Evolutionary conservation across 257 asterid species (phyloP), one percentile per base, ranked within the genome.

Genomic region (Solanum etuberosum): DNA sequence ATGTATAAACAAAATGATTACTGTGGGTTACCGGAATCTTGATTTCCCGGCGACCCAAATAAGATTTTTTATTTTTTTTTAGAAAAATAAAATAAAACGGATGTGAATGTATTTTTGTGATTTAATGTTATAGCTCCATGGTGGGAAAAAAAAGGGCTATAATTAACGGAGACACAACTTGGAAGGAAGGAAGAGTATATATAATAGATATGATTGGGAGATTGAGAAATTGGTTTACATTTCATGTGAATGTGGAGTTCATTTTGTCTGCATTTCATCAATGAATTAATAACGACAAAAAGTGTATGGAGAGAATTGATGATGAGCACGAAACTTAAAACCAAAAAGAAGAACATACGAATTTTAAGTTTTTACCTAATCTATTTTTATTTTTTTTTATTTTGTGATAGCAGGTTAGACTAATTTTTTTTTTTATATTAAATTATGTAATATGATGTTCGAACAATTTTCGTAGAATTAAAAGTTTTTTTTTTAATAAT

Each of bases 211-310:
- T 83, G 86, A 87, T 88, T 89, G 90, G 51, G 82, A 46, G 72
- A 77, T 73, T 77, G 84, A 87, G 59, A 86, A 65, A 40, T 83
- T 37, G 48, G 12, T 71, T 34, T 82, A 91, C 73, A 87, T 96
- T 93, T 94, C 92, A 89, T 90, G 88, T 93, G 95, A 90, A 94
- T 94, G 93, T 92, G 92, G 89, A 91, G 91, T 91, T 93, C 93
- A 96, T 95, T 94, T 94, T 91, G 93, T 87, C 90, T 92, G 92
- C 89, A 93, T 96, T 95, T 92, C 88, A 71, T 86, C 63, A 46
- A 85, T 80, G 74, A 51, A 54, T 20, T 83, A 87, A 83, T 72
- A 73, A 86, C 29, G 88, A 61, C 74, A 90, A 93, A 81, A 90
- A 65, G 73, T 46, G 83, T 86, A 87, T 85, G 90, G 88, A 27